phyloP scores from a whole-genome alignment of 2,329 filamentous ascomycete species.

The Tolypocladium cylindrosporum region DNA sequence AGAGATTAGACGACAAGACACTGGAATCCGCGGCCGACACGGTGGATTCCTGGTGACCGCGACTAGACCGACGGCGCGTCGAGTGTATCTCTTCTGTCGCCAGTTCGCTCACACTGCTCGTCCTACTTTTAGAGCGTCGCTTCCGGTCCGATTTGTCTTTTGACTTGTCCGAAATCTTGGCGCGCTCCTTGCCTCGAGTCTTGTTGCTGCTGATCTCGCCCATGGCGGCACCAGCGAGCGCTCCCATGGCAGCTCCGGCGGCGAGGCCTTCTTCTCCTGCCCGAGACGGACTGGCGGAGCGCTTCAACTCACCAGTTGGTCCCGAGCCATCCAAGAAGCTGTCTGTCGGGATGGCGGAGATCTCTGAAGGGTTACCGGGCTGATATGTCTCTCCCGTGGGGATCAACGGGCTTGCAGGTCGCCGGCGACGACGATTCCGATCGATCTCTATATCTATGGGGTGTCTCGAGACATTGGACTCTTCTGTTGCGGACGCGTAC shows the following conservation, averaged over 20 bases:
- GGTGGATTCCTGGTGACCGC: conserved; percentile 40
- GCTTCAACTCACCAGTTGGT: conserved; percentile 27
- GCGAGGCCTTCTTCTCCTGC: conserved; percentile 21
- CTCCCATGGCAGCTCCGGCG: conserved; percentile 21
- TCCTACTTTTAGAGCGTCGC: conserved; percentile 35
- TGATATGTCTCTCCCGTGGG: conserved; percentile 51
- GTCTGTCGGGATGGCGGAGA: conserved; percentile 63
- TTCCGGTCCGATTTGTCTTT: conserved; percentile 42
- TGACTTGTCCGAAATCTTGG: conserved; percentile 28
- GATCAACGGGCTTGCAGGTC: conserved; percentile 58
- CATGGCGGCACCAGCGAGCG: conserved; percentile 26
- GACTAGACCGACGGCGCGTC: conserved; percentile 39
- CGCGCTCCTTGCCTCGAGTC: conserved; percentile 33
- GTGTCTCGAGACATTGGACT: conserved; percentile 64
- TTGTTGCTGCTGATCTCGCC: conserved; percentile 35
- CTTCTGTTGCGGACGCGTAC: conserved; percentile 68
- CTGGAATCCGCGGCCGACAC: conserved; percentile 45
- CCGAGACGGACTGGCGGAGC: conserved; percentile 32
- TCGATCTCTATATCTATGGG: conserved; percentile 88
- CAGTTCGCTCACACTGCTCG: conserved; percentile 38
- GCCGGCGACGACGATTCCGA: conserved; percentile 44
- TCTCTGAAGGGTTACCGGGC: conserved; percentile 64
- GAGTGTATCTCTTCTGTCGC: conserved; percentile 35
- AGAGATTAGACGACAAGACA: conserved; percentile 41
- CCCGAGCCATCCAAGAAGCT: conserved; percentile 53